Base-by-base conservation (phyloP, 192 early-diverging fungal species). In the Coemansia sp. region DNA sequence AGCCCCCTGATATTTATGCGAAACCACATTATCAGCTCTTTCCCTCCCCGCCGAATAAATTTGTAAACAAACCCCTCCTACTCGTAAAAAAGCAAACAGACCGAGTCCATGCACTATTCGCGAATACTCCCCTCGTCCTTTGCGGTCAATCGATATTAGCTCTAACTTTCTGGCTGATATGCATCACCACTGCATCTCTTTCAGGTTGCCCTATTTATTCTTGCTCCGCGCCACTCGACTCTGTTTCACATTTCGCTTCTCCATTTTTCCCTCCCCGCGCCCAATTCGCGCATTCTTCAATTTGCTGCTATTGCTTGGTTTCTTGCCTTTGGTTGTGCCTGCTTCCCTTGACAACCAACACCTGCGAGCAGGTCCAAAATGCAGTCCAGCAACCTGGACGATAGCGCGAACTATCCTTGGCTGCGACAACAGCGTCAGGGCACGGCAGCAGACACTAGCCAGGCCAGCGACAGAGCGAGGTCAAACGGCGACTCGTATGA, bases 1-100 rank as follows among this genome's bases (percentile, higher is more conserved):
- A 10, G 65, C 62, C 10, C 43, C 68, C 12, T 68, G 57, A 63
- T 0, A 26, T 35, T 3, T 14, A 41, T 6, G 48, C 48, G 23
- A 50, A 45, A 45, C 43, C 3, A n/a, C 8, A 34, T 45, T 18
- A 50, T 45, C 26, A 21, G 4, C 31, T 31, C 31, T 31, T 31
- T 31, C 31, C 31, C 31, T 31, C 31, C 31, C 31, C 4, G 31
- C 31, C 31, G 31, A 31, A 31, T 31, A 31, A 31, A 31, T 4
- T 31, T 31, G 31, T 31, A 31, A 31, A 31, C 31, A 31, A 31
- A 31, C 31, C 31, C n/a, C n/a, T n/a, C n/a, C 31, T 31, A 31
- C 31, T 31, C 31, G 4, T 31, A 31, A 31, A 4, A 45, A n/a
- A 45, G 9, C 43, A 21, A 20, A 4, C 43, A 45, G 18, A 45